These are phyloP conservation scores for Ammopiptanthus mongolicus DNA, from an alignment of 306 rosid genomes.

Conservation along the genomic window DNA sequence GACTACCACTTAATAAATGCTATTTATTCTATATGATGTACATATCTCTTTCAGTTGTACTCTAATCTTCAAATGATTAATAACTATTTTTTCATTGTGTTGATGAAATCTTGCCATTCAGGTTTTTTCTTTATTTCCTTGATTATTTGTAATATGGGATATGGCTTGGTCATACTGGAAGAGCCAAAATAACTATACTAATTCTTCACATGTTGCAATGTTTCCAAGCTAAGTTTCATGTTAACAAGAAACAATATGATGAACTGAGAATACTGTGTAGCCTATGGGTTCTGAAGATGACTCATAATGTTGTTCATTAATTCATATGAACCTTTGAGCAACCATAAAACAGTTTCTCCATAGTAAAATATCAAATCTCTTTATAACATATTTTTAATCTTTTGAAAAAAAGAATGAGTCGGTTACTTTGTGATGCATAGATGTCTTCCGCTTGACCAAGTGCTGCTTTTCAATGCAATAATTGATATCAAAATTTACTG, in stretches of 20 bases:
- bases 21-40: not conserved
- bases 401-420: not conserved
- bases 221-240: not conserved
- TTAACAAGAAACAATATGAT: not conserved
- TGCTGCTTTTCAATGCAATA: no score
- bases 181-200: not conserved
- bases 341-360: not conserved
- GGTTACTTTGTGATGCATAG: not conserved
- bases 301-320: not conserved
- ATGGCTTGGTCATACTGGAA: conserved; percentile 11
- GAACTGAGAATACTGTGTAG: not conserved
- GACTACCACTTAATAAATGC: not conserved
- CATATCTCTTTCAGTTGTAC: not conserved
- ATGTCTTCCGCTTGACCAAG: not conserved
- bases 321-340: not conserved
- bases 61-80: conserved; percentile 15
- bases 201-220: not conserved
- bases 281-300: not conserved
- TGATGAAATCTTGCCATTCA: conserved; percentile 40
- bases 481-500: no score
- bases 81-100: conserved; percentile 61
- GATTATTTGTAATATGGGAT: not conserved
- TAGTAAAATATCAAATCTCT: not conserved
- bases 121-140: conserved; percentile 24
- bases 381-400: not conserved